phyloP scores from a whole-genome alignment of 169 alveolate species.

The Eimeria praecox region DNA sequence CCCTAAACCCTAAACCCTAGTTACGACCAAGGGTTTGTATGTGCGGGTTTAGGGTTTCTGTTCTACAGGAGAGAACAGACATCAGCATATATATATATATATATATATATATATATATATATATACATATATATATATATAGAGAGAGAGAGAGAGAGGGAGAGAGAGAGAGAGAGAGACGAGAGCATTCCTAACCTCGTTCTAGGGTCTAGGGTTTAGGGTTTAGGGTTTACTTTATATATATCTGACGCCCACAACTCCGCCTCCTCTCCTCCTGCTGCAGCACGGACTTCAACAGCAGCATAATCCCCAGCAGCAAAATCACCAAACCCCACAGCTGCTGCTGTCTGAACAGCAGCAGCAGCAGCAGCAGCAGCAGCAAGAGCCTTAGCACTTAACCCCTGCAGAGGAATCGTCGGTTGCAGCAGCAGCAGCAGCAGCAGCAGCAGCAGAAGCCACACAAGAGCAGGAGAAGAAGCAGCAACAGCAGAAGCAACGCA shows the following conservation, averaged over 20 bases:
- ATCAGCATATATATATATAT: neutral
- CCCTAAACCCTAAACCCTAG: neutral
- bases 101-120: no score
- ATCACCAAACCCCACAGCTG: no score
- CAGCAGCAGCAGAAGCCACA: neutral
- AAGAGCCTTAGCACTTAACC: neutral
- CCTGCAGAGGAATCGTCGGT: neutral
- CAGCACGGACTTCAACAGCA: neutral
- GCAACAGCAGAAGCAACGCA: neutral
- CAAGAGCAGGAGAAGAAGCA: neutral
- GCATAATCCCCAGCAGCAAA: no score
- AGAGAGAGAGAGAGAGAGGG: no score
- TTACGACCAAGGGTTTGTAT: neutral
- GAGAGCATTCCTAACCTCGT: neutral
- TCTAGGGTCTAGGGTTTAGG: no score
- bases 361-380: conserved; percentile 11
- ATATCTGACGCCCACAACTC: no score
- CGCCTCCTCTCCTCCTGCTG: no score
- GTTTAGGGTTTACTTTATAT: neutral
- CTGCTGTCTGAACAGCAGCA: no score
- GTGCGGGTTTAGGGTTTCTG: neutral
- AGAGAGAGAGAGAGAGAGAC: neutral
- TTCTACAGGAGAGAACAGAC: neutral
- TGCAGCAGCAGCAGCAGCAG: conserved; percentile 4
- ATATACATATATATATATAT: no score